These are phyloP conservation scores for Penicillium simplicissimum DNA, from an alignment of 495 filamentous ascomycete species.

Conservation along the genomic window DNA sequence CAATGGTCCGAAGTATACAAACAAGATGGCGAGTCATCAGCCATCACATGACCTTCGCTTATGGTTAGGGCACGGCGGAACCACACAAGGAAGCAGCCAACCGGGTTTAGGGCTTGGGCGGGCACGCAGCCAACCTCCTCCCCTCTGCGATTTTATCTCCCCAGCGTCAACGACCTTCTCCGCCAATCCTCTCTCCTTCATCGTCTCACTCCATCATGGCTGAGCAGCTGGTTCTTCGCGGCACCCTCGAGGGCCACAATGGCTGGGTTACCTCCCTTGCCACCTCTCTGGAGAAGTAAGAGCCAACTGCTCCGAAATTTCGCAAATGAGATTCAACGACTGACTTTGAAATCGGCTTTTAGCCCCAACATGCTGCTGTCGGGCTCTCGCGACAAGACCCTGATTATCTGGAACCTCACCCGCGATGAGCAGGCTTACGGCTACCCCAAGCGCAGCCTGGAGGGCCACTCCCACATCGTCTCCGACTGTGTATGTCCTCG, in stretches of 20 bases:
- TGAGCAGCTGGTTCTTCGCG: slow-evolving; percentile 96
- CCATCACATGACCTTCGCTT: slow-evolving; percentile 39
- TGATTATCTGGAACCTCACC: slow-evolving; percentile 99
- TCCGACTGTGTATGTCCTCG: slow-evolving; percentile 89
- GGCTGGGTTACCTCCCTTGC: slow-evolving; percentile 78
- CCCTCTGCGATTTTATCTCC: slow-evolving; percentile 49
- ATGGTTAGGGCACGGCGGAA: slow-evolving; percentile 40
- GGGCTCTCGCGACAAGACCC: slow-evolving; percentile 92
- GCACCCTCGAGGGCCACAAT: slow-evolving; percentile 94
- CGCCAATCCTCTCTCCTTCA: slow-evolving; percentile 49
- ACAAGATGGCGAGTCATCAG: background rate
- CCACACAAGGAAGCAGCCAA: slow-evolving; percentile 41
- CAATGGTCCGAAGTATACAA: background rate
- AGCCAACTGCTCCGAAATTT: slow-evolving; percentile 26
- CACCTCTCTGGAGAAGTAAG: slow-evolving; percentile 98
- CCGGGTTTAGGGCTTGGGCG: slow-evolving; percentile 44
- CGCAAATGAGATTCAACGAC: slow-evolving; percentile 31
- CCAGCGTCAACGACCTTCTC: slow-evolving; percentile 52
- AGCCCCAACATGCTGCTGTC: slow-evolving; percentile 99
- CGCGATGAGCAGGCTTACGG: slow-evolving; percentile 97
- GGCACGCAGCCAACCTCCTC: slow-evolving; percentile 37
- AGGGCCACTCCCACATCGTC: slow-evolving; percentile 99
- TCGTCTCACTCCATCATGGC: slow-evolving; percentile 66
- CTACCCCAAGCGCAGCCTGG: slow-evolving; percentile 96
- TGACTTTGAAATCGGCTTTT: slow-evolving; percentile 43